Evolutionary conservation across 1,284 basidiomycete genomes (phyloP).

Genomic region (Termitomyces sp.): DNA sequence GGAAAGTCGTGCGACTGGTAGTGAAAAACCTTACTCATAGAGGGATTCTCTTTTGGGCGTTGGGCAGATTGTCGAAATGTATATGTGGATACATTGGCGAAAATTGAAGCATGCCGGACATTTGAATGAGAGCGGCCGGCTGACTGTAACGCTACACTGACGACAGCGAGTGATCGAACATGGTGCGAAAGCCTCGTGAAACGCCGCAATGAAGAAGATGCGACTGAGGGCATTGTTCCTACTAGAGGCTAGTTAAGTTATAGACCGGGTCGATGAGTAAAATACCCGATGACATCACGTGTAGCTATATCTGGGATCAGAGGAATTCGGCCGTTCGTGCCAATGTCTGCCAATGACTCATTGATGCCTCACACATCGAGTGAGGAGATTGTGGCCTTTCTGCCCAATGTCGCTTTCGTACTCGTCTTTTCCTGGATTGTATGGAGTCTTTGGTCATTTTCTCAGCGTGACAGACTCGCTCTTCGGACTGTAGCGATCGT

Average conservation of each 20-base stretch:
- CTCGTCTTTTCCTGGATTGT: slow-evolving; percentile 23
- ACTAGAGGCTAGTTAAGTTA: background rate
- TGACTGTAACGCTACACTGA: slow-evolving; percentile 4
- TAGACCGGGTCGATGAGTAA: slow-evolving; percentile 9
- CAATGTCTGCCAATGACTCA: no score
- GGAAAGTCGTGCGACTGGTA: background rate
- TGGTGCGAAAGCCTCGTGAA: slow-evolving; percentile 12
- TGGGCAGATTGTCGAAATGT: slow-evolving; percentile 16
- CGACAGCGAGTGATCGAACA: background rate
- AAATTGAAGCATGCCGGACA: slow-evolving; percentile 18
- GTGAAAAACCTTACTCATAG: slow-evolving; percentile 17
- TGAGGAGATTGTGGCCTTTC: slow-evolving; percentile 9
- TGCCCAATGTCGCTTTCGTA: slow-evolving; percentile 16
- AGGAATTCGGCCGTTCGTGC: no score
- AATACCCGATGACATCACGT: slow-evolving; percentile 17
- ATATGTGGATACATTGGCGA: slow-evolving; percentile 20
- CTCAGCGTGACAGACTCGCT: slow-evolving; percentile 38
- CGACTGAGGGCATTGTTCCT: slow-evolving; percentile 19
- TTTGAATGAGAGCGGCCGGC: slow-evolving; percentile 1
- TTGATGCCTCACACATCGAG: slow-evolving; percentile 12
- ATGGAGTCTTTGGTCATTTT: slow-evolving; percentile 28
- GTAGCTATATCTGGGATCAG: no score
- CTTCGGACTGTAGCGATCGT: slow-evolving; percentile 77
- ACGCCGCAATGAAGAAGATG: slow-evolving; percentile 20
- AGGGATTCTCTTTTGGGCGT: slow-evolving; percentile 15